Conservation (phyloP, 257 asterid species). For the Craterostigma plantagineum region DNA sequence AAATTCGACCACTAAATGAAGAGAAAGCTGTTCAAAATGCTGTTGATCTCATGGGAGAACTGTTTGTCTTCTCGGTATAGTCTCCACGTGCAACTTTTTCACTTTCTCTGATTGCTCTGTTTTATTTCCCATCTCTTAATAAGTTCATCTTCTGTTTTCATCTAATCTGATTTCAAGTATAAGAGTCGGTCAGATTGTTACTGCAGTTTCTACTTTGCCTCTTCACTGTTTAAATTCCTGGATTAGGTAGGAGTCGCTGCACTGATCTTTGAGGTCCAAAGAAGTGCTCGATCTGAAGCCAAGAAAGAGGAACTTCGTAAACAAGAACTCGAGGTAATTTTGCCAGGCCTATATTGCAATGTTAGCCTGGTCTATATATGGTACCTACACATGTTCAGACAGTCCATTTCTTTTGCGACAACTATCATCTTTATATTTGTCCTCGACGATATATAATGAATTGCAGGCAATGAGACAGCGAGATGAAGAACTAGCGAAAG, state of each 20-base stretch:
- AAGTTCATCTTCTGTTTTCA: background rate
- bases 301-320: constrained; percentile 74
- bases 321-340: constrained; percentile 70
- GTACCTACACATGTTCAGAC: too few species aligned
- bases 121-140: background rate
- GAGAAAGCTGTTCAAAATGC: constrained; percentile 97
- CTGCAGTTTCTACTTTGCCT: too few species aligned
- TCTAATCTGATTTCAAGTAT: too few species aligned
- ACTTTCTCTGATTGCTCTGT: constrained; percentile 3
- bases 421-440: too few species aligned
- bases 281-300: constrained; percentile 85
- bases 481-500: constrained; percentile 47
- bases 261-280: constrained; percentile 71
- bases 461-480: constrained; percentile 45
- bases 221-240: too few species aligned
- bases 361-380: too few species aligned
- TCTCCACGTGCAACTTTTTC: constrained; percentile 10
- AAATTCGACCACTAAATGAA: constrained; percentile 83
- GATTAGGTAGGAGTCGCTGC: constrained; percentile 81
- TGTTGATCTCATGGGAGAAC: constrained; percentile 78
- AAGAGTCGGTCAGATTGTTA: too few species aligned
- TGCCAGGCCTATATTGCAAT: too few species aligned
- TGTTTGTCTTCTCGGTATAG: constrained; percentile 74
- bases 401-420: too few species aligned
- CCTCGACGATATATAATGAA: background rate